Conservation (phyloP, 1,139 yeast species). For the Petasospora fabianii region DNA sequence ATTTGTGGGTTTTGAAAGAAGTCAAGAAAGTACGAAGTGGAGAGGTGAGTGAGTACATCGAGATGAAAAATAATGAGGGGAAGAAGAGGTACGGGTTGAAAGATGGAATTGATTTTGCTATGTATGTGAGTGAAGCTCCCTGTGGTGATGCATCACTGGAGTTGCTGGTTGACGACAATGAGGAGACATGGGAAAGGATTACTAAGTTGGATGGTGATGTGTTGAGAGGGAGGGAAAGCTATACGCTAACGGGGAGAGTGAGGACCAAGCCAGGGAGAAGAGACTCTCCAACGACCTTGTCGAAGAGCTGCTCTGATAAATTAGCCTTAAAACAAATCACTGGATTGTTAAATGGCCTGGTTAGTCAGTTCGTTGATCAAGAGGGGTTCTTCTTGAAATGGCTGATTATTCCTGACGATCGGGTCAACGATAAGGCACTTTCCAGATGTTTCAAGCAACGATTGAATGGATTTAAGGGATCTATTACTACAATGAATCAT, state of each 20-base stretch:
- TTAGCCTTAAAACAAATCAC: constrained; percentile 58
- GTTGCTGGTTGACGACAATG: constrained; percentile 28
- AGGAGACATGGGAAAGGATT: constrained; percentile 28
- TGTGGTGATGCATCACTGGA: constrained; percentile 90
- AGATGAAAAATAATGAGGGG: not conserved
- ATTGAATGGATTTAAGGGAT: constrained; percentile 14
- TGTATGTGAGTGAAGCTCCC: constrained; percentile 79
- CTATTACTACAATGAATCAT: not conserved
- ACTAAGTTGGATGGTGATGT: constrained; percentile 30
- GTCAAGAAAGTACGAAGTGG: constrained; percentile 24
- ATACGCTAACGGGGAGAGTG: constrained; percentile 54
- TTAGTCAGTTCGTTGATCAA: constrained; percentile 39
- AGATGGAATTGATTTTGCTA: constrained; percentile 40
- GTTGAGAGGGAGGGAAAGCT: constrained; percentile 66
- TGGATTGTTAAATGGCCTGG: constrained; percentile 55
- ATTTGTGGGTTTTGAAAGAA: constrained; percentile 39
- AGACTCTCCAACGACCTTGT: constrained; percentile 65
- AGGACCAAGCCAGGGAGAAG: constrained; percentile 89
- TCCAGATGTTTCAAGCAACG: constrained; percentile 49
- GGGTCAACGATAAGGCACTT: constrained; percentile 36
- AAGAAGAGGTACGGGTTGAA: constrained; percentile 31
- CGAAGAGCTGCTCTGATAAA: constrained; percentile 90
- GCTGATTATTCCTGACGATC: constrained; percentile 48
- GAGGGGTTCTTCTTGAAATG: constrained; percentile 45
- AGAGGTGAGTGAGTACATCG: constrained; percentile 9